These are phyloP conservation scores for Pythium pyrilobum DNA, from an alignment of 352 stramenopile species.

Conservation along the genomic window DNA sequence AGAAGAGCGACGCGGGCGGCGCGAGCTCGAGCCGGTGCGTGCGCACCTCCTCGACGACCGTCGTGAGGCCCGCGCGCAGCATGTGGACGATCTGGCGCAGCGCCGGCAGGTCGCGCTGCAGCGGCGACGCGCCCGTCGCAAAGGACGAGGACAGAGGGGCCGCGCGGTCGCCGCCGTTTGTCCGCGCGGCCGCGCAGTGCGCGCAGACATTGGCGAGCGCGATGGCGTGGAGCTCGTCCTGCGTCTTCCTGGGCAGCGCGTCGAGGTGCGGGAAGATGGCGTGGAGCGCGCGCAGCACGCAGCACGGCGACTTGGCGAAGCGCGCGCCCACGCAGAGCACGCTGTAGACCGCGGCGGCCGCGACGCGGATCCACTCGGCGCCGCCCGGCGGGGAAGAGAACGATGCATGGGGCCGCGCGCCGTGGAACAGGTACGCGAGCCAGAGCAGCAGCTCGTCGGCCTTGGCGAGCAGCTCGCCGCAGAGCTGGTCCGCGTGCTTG, in stretches of 20 bases:
- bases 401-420: slow-evolving; percentile 25
- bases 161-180: neutral
- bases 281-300: slow-evolving; percentile 49
- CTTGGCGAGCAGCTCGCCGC: slow-evolving; percentile 48
- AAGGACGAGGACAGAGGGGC: neutral
- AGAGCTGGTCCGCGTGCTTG: slow-evolving; percentile 59
- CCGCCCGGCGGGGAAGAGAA: neutral
- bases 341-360: slow-evolving; percentile 65
- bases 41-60: slow-evolving; percentile 60
- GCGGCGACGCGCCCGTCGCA: slow-evolving; percentile 24
- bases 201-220: slow-evolving; percentile 44
- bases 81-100: slow-evolving; percentile 56
- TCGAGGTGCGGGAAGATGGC: slow-evolving; percentile 76
- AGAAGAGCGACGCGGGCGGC: slow-evolving; percentile 30
- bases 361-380: slow-evolving; percentile 56
- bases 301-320: slow-evolving; percentile 66
- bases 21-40: slow-evolving; percentile 55
- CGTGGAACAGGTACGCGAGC: slow-evolving; percentile 56
- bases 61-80: slow-evolving; percentile 42
- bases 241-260: slow-evolving; percentile 36
- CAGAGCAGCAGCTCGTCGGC: slow-evolving; percentile 52
- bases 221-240: slow-evolving; percentile 55
- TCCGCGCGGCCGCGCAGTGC: slow-evolving; percentile 23
- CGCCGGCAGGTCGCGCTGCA: slow-evolving; percentile 61
- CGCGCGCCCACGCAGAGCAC: slow-evolving; percentile 59